These are phyloP conservation scores for Floccularia luteovirens DNA, from an alignment of 768 basidiomycete genomes.

Conservation along the genomic window DNA sequence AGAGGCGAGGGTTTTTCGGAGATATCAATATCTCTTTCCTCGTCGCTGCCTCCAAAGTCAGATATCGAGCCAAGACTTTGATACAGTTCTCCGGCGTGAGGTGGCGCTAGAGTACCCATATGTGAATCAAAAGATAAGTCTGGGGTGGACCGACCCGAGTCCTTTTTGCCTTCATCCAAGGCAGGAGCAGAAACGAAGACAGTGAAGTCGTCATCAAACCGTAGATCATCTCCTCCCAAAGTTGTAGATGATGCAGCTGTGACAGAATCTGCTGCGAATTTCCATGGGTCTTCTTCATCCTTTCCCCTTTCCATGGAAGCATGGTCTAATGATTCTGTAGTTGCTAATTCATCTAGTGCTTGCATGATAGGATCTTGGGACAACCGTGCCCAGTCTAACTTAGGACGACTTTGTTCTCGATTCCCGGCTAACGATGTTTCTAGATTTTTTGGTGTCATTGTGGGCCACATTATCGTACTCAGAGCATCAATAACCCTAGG, in stretches of 20 bases:
- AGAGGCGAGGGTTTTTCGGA: too few species aligned
- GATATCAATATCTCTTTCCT: conserved; percentile 14
- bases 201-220: conserved; percentile 78
- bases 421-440: too few species aligned
- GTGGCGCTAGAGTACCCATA: background rate
- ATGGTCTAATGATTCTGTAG: background rate
- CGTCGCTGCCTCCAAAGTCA: conserved; percentile 43
- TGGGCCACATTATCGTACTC: conserved; percentile 87
- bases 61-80: conserved; percentile 52
- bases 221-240: conserved; percentile 2
- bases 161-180: conserved; percentile 1
- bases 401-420: too few species aligned
- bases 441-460: too few species aligned
- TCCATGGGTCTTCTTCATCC: background rate
- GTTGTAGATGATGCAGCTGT: background rate
- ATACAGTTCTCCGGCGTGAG: conserved; percentile 28
- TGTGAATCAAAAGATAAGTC: background rate
- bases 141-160: background rate
- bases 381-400: conserved; percentile 35
- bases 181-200: conserved; percentile 65
- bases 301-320: background rate
- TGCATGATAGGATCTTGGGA: conserved; percentile 27
- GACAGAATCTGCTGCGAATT: background rate
- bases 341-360: conserved; percentile 9
- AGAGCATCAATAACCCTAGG: conserved; percentile 72